phyloP scores from a whole-genome alignment of 768 basidiomycete species.

The Rhodosporidiobolus odoratus region DNA sequence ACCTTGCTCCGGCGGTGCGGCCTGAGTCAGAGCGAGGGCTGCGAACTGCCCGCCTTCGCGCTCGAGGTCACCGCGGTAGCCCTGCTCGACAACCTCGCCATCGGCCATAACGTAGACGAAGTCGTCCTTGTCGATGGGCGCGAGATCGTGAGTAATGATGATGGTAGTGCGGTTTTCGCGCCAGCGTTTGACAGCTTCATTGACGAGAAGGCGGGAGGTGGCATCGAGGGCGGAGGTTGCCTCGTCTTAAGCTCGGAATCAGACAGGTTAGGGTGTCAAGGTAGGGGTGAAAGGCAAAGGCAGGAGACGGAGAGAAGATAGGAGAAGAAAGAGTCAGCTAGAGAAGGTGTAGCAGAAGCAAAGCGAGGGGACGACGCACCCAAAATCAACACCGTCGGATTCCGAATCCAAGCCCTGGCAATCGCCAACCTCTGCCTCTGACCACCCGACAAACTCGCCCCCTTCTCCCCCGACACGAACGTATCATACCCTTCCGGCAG shows the following conservation, averaged over 20 bases:
- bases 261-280: not conserved
- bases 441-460: constrained; percentile 68
- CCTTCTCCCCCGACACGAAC: constrained; percentile 60
- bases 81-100: constrained; percentile 77
- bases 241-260: constrained; percentile 48
- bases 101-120: constrained; percentile 88
- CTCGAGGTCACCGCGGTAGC: constrained; percentile 76
- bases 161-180: constrained; percentile 75
- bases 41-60: constrained; percentile 61
- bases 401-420: constrained; percentile 73
- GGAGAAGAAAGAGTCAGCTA: constrained; percentile 25
- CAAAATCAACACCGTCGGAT: constrained; percentile 83
- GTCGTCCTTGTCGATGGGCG: constrained; percentile 66
- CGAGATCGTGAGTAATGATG: constrained; percentile 92
- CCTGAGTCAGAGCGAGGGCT: constrained; percentile 54
- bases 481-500: constrained; percentile 89
- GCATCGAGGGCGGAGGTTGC: constrained; percentile 64
- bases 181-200: constrained; percentile 61
- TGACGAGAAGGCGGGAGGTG: constrained; percentile 77
- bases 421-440: constrained; percentile 87
- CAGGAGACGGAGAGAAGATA: too few relatives aligned
- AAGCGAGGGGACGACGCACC: constrained; percentile 55
- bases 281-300: not conserved
- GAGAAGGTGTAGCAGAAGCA: constrained; percentile 8
- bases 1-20: constrained; percentile 53